A percentile compares a stretch with the other conserved stretches of the same genome.
Evolutionary conservation across 1,284 basidiomycete genomes (phyloP).

Genomic region (Cutaneotrichosporon curvatum): DNA sequence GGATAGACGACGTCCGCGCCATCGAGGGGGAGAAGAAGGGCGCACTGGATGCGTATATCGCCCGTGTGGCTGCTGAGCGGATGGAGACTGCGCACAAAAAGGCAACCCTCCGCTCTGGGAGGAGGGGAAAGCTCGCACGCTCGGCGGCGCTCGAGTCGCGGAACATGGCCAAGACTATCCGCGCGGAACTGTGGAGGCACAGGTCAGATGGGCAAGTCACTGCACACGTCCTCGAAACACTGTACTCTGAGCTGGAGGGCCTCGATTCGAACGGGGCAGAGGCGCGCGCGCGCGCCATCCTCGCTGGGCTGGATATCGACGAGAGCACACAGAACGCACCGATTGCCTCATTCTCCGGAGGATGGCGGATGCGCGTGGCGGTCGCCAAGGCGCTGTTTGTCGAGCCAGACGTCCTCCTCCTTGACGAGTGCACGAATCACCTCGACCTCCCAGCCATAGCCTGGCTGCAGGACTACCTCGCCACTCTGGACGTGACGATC

Average conservation of each 20-base stretch:
- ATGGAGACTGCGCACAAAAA: constrained; percentile 12
- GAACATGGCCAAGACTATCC: constrained; percentile 9
- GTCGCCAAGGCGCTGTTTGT: constrained; percentile 49
- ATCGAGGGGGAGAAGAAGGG: constrained; percentile 3
- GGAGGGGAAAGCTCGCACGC: constrained; percentile 18
- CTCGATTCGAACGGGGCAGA: constrained; percentile 51
- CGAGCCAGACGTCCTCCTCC: constrained; percentile 46
- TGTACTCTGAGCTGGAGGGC: constrained; percentile 22
- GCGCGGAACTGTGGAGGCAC: constrained; percentile 4
- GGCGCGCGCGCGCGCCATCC: constrained; percentile 54
- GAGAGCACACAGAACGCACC: constrained; percentile 51
- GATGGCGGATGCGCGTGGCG: constrained; percentile 60
- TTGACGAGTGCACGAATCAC: constrained; percentile 50
- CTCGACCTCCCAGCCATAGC: constrained; percentile 46
- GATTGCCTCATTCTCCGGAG: constrained; percentile 56
- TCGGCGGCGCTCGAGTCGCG: constrained; percentile 14
- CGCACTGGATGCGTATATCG: constrained; percentile 5
- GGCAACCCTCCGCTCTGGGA: constrained; percentile 13
- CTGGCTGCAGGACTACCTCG: constrained; percentile 55
- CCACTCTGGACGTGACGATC: constrained; percentile 47
- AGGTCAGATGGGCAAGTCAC: constrained; percentile 2
- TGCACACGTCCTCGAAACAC: constrained; percentile 62
- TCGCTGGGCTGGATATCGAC: constrained; percentile 55
- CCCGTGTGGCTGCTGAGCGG: constrained; percentile 8
- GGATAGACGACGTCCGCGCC: constrained; percentile 2